Percentiles rank a stretch among this genome's conserved stretches.
These are phyloP conservation scores for Diplodia mutila DNA, from an alignment of 2,329 filamentous ascomycete genomes.

Conservation along the genomic window DNA sequence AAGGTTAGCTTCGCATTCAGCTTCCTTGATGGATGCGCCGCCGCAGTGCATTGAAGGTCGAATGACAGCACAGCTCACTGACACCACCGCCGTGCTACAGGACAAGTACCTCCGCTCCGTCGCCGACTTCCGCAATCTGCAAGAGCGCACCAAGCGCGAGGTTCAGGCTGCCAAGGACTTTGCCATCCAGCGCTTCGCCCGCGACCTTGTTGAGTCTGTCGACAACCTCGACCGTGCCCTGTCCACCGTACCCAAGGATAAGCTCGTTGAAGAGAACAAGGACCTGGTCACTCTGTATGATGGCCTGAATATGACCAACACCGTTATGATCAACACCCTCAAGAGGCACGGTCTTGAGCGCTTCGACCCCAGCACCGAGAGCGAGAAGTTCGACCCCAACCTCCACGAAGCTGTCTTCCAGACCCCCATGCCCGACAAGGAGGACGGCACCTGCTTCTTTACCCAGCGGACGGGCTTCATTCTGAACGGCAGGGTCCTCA, in stretches of 20 bases:
- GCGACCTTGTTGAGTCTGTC: constrained; percentile 91
- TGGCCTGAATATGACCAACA: constrained; percentile 94
- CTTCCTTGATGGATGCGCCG: neutral
- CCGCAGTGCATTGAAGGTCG: neutral
- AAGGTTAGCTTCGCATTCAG: constrained; percentile 66
- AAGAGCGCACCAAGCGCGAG: constrained; percentile 91
- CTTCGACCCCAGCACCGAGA: constrained; percentile 71
- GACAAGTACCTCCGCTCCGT: constrained; percentile 93
- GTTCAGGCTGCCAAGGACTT: constrained; percentile 87
- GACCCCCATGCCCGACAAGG: constrained; percentile 82
- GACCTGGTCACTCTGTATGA: constrained; percentile 82
- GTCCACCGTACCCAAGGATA: constrained; percentile 73
- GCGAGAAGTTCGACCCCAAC: constrained; percentile 94
- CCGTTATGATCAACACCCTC: constrained; percentile 81
- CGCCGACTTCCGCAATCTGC: constrained; percentile 96
- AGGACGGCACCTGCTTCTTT: constrained; percentile 87
- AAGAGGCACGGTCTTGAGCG: constrained; percentile 93
- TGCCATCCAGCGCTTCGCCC: constrained; percentile 90
- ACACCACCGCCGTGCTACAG: constrained; percentile 51
- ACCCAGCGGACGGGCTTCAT: constrained; percentile 96
- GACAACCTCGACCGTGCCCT: constrained; percentile 98
- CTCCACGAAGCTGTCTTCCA: constrained; percentile 96
- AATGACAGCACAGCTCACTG: neutral
- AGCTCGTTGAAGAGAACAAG: constrained; percentile 66
- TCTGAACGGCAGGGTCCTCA: constrained; percentile 85